phyloP scores from a whole-genome alignment of 257 asterid species.

The Solanum tarapatanum region DNA sequence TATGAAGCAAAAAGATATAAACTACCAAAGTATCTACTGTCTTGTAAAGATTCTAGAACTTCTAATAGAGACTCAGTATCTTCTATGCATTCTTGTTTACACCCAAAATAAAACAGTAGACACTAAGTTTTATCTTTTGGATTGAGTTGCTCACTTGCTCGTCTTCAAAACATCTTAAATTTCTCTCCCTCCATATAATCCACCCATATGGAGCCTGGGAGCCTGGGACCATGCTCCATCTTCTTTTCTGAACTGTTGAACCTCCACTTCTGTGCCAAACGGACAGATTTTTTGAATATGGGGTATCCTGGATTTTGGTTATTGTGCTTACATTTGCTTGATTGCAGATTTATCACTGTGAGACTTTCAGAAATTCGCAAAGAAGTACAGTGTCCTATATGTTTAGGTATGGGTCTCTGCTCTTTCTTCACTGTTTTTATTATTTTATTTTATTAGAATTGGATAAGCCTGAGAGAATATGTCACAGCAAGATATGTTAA shows the following conservation, averaged over 20 bases:
- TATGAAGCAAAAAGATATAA: neutral
- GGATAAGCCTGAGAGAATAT: neutral
- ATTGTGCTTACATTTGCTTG: neutral
- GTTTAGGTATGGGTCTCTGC: slow-evolving; percentile 3
- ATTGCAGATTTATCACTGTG: slow-evolving; percentile 52
- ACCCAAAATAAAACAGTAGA: neutral
- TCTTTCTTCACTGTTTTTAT: neutral
- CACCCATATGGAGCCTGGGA: neutral
- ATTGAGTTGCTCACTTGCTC: neutral
- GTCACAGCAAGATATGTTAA: neutral
- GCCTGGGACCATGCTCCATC: neutral
- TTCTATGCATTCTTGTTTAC: neutral
- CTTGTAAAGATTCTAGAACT: neutral
- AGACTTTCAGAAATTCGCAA: slow-evolving; percentile 84
- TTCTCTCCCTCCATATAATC: neutral
- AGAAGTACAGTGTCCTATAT: slow-evolving; percentile 99
- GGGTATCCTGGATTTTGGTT: neutral
- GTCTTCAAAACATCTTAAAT: neutral
- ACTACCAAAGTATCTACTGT: neutral
- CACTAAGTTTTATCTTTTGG: neutral
- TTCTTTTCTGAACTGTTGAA: neutral
- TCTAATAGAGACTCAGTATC: neutral
- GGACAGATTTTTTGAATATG: neutral
- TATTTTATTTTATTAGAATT: neutral
- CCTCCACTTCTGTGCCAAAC: neutral